Conservation (phyloP, 371 early-diverging fungal genomes). For the Massospora cicadina region DNA sequence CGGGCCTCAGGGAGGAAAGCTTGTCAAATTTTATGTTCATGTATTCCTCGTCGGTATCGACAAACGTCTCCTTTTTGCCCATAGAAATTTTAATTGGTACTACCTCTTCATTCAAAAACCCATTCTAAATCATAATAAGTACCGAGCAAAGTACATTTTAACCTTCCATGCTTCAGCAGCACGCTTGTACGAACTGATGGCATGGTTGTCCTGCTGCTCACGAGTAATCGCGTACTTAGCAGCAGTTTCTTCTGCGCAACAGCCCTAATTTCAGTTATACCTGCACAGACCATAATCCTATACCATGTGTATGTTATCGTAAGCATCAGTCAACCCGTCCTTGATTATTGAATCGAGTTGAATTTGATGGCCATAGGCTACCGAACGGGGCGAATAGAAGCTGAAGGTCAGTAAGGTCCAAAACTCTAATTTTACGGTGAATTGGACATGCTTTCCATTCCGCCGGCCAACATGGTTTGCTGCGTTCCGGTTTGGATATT, state of each 20-base stretch:
- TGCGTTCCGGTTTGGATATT: slow-evolving; percentile 36
- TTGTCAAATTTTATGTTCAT: slow-evolving; percentile 25
- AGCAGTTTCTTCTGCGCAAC: slow-evolving; percentile 87
- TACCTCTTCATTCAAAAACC: slow-evolving; percentile 69
- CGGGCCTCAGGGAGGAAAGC: slow-evolving; percentile 10
- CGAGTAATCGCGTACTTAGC: slow-evolving; percentile 59
- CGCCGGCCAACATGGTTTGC: slow-evolving; percentile 67
- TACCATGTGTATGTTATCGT: slow-evolving; percentile 28
- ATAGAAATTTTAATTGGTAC: slow-evolving; percentile 68
- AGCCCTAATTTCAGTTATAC: slow-evolving; percentile 57
- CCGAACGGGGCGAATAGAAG: slow-evolving; percentile 25
- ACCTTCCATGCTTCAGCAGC: slow-evolving; percentile 59
- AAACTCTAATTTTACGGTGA: slow-evolving; percentile 39
- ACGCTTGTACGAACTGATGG: slow-evolving; percentile 67
- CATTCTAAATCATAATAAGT: slow-evolving; percentile 23
- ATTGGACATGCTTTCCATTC: slow-evolving; percentile 92
- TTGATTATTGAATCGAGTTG: slow-evolving; percentile 72
- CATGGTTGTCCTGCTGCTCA: slow-evolving; percentile 77
- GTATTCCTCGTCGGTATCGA: slow-evolving; percentile 62
- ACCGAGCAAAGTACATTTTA: neutral
- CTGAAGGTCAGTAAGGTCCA: slow-evolving; percentile 12
- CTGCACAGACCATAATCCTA: neutral
- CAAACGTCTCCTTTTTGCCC: slow-evolving; percentile 64
- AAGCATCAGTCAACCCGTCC: slow-evolving; percentile 89
- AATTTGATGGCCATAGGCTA: slow-evolving; percentile 70